Evolutionary conservation across 2,329 filamentous ascomycete genomes (phyloP), one percentile per base, ranked within the genome.

Genomic region (Cordyceps sp.): DNA sequence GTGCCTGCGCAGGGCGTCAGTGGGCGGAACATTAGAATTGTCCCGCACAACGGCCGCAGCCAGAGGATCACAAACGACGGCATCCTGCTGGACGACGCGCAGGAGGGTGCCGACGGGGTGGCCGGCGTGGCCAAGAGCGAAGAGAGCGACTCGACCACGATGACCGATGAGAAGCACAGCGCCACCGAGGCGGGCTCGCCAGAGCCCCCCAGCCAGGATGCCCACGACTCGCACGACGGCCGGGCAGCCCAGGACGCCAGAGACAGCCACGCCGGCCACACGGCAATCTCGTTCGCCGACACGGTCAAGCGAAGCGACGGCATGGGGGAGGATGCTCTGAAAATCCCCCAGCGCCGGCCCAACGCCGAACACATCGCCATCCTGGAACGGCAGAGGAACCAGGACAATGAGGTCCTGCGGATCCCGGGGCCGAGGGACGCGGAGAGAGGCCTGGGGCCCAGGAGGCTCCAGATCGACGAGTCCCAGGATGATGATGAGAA

Each of bases 391-490:
- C 88, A 94, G 50, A 72, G 85, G 24, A 78, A 82, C 34, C 73
- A 74, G 38, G 76, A 80, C 34, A 77, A 73, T 28, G 74, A 76
- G 22, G 73, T 85, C 1, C 59, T 96, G 27, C 78, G 84, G 26
- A 96, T 98, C 44, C 90, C 90, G 0, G 86, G 86, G 15, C 90
- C 90, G 1, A 67, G 86, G 43, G 90, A 96, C 47, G 86, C 79
- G 30, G 90, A 98, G 44, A 72, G 73, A 31, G 90, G 88, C 18
- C 66, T 83, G 37, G 62, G 75, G 9, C 86, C 86, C 2, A 59
- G 62, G 34, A 59, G 63, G 20, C 53, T 73, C 2, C 53, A 58
- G 4, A 52, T 57, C 20, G 43, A 49, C 3, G 53, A 59, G n/a
- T 44, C 47, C n/a, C 48, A 50, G 21, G 52, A 52, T 26, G 46